Evolutionary conservation across 2,329 filamentous ascomycete genomes (phyloP), one percentile per base, ranked within the genome.

Genomic region (Diaporthe helianthi): DNA sequence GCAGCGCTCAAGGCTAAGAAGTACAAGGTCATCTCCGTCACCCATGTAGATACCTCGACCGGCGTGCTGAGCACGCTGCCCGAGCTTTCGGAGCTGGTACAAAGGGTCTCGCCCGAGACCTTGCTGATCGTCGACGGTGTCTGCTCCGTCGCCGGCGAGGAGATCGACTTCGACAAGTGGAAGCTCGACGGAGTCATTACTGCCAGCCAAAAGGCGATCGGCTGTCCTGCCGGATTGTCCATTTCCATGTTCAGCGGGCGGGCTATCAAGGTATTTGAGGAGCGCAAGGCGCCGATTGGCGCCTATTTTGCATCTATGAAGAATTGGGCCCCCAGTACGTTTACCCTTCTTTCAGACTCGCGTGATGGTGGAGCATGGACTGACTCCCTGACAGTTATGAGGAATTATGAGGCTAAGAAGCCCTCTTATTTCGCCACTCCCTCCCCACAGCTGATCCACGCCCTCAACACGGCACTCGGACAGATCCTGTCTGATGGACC

Each of bases 381-480:
- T 73, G 33, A 73, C 69, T 22, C n/a, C 38, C 24, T n/a, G 19
- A 54, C 70, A 93, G 92, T 99, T 81, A 98, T 99, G 95, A 90
- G 96, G 83, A 98, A 98, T 83, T 99, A 99, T 82, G 96, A 99
- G 84, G 93, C 93, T 73, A 93, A 94, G 85, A 99, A 98, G 84
- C 89, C 96, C 46, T 97, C 94, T 2, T 99, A 99, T 85, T 99
- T 99, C 78, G 96, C 96, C 46, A 99, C 96, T 1, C 96, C 96
- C 0, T 94, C 94, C 5, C 96, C 96, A 17, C 96, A 99, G 82
- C 89, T 99, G 63, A 86, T 99, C 74, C 95, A 92, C 81, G 96
- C 96, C 58, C 88, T 99, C 44, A 92, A 99, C 86, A 97, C 94
- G 10, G 88, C 94, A 2, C 86, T 99, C 33, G 91, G 85, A 68